A percentile compares a stretch with the other conserved stretches of the same genome.
phyloP scores from a whole-genome alignment of 805 yeast species.

The Blastobotrys terrestris region DNA sequence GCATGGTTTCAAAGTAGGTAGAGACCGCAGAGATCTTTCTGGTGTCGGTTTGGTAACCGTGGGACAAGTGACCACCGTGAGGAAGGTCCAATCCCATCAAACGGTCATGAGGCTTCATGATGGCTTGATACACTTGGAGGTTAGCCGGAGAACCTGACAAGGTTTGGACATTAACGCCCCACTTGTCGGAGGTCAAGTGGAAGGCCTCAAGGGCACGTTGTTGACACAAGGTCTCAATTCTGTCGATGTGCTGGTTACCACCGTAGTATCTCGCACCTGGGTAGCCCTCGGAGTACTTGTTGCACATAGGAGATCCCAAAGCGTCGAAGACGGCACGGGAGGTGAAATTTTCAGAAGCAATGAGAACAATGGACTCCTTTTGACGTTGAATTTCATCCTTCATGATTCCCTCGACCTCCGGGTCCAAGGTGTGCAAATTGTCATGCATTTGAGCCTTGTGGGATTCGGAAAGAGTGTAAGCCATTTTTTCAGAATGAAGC shows the following conservation, averaged over 20 bases:
- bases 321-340: constrained; percentile 94
- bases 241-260: constrained; percentile 95
- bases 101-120: constrained; percentile 93
- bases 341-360: constrained; percentile 97
- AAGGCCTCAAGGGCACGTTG: constrained; percentile 91
- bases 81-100: constrained; percentile 97
- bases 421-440: constrained; percentile 30
- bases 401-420: constrained; percentile 37
- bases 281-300: constrained; percentile 98
- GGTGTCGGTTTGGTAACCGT: constrained; percentile 93
- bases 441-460: constrained; percentile 29
- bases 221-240: constrained; percentile 89
- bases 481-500: constrained; percentile 16
- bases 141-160: constrained; percentile 98
- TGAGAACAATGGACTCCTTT: constrained; percentile 85
- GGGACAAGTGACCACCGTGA: constrained; percentile 98
- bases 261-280: constrained; percentile 99
- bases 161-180: constrained; percentile 99
- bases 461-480: constrained; percentile 29
- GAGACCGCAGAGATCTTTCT: constrained; percentile 94
- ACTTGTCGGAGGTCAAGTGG: constrained; percentile 65
- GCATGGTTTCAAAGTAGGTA: constrained; percentile 97
- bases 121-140: constrained; percentile 91
- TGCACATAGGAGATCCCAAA: constrained; percentile 95
- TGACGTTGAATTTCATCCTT: constrained; percentile 83